These are phyloP conservation scores for Ilyonectria robusta DNA, from an alignment of 2,329 filamentous ascomycete genomes.

Conservation along the genomic window DNA sequence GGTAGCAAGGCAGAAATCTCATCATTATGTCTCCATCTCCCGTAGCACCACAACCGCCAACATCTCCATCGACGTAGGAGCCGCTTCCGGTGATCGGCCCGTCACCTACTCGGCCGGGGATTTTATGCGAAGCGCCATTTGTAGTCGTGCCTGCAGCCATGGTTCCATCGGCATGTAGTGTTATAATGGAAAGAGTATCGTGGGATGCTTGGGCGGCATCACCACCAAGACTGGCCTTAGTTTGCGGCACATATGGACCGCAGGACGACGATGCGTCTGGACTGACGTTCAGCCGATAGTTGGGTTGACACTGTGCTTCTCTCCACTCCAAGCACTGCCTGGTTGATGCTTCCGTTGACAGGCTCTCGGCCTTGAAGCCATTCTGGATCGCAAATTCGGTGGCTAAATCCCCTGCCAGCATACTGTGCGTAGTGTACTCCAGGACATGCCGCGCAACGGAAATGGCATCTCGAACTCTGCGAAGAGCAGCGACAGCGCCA, in stretches of 20 bases:
- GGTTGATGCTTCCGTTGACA: slow-evolving; percentile 59
- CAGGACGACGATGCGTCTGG: slow-evolving; percentile 60
- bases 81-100: slow-evolving; percentile 69
- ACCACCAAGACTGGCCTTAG: background rate
- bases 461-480: slow-evolving; percentile 64
- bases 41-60: slow-evolving; percentile 69
- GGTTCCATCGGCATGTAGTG: slow-evolving; percentile 57
- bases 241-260: slow-evolving; percentile 62
- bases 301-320: slow-evolving; percentile 61
- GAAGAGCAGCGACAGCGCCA: slow-evolving; percentile 66
- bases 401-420: slow-evolving; percentile 67
- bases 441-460: slow-evolving; percentile 66
- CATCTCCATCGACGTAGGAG: slow-evolving; percentile 67
- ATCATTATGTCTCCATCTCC: slow-evolving; percentile 72
- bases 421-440: slow-evolving; percentile 65
- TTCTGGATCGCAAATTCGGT: slow-evolving; percentile 67
- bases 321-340: slow-evolving; percentile 61
- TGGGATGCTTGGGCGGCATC: slow-evolving; percentile 54
- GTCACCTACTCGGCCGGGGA: slow-evolving; percentile 69
- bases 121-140: slow-evolving; percentile 68
- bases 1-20: slow-evolving; percentile 70
- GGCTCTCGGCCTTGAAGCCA: slow-evolving; percentile 62
- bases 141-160: slow-evolving; percentile 71
- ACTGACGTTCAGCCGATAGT: slow-evolving; percentile 63
- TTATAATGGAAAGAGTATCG: slow-evolving; percentile 69